Base-by-base conservation (phyloP, 768 basidiomycete genomes). In the Chalciporus sphaerocephalus region DNA sequence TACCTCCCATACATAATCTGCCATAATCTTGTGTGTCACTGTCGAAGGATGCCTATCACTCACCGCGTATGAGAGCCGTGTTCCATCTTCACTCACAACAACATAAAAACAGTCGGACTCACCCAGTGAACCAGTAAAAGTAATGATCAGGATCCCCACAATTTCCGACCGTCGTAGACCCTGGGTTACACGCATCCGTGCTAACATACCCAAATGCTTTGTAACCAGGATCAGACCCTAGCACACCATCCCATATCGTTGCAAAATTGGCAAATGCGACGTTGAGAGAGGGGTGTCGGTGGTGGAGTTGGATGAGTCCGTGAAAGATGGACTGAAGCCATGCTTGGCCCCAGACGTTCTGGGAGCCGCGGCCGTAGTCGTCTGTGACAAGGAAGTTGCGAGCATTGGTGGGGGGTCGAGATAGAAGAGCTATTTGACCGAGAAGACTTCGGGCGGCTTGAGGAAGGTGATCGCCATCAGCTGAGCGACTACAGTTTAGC, bases 51-150 rank as follows among this genome's bases (percentile, higher is more conserved):
- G 75, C 5, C 77, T 76, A 46, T 36, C 20, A 6, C 36, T 23
- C 3, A 5, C 17, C 13, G 43, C 11, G 2, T 8, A 40, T 42
- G 20, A 54, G 42, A 16, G 28, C 28, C 2, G n/a, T n/a, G 15
- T n/a, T 21, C n/a, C 15, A n/a, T n/a, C n/a, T 18, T 27, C 9
- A 45, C 24, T 13, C 9, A 15, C 35, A 1, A 22, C n/a, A 17
- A 23, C 9, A 1, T 39, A 37, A 17, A 22, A 27, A 22, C 2
- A n/a, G 20, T 2, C 4, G 2, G 22, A 59, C 73, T 38, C 46
- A 78, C 78, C 72, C 69, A 30, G 62, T 59, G 18, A 79, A 73
- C 73, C 76, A 79, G 52, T 78, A 77, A 47, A 79, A 80, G 38
- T 69, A 68, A 52, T 74, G 75, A 27, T 74, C 73, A 3, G 73